A percentile compares a stretch with the other conserved stretches of the same genome.
These are phyloP conservation scores for Blastobotrys proliferans DNA, from an alignment of 1,139 yeast species.

Conservation along the genomic window DNA sequence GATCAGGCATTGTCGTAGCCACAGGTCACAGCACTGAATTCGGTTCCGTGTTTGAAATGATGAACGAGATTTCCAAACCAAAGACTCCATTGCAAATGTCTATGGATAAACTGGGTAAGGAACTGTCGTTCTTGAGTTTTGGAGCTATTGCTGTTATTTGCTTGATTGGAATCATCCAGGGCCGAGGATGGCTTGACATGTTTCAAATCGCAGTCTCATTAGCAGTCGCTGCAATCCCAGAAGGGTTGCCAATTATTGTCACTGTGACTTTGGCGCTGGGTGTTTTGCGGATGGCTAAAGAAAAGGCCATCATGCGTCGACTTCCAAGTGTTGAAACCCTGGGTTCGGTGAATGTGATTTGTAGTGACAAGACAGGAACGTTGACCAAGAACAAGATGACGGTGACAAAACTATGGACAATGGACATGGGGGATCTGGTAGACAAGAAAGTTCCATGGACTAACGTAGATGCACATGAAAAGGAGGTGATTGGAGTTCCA, in stretches of 20 bases:
- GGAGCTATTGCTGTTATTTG: slow-evolving; percentile 83
- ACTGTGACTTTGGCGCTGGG: slow-evolving; percentile 95
- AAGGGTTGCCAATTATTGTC: slow-evolving; percentile 93
- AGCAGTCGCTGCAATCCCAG: slow-evolving; percentile 98
- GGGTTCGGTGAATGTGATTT: slow-evolving; percentile 91
- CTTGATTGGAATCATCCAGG: slow-evolving; percentile 79
- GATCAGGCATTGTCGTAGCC: slow-evolving; percentile 87
- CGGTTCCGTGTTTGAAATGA: slow-evolving; percentile 85
- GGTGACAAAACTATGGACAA: slow-evolving; percentile 79
- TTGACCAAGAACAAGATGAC: slow-evolving; percentile 94
- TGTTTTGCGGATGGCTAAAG: slow-evolving; percentile 89
- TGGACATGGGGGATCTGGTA: slow-evolving; percentile 76
- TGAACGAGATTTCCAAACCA: slow-evolving; percentile 90
- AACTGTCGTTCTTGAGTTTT: slow-evolving; percentile 77
- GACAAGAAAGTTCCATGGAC: slow-evolving; percentile 30
- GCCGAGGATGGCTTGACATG: slow-evolving; percentile 94
- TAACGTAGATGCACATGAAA: slow-evolving; percentile 14
- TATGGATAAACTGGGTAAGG: slow-evolving; percentile 92
- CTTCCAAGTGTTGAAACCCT: slow-evolving; percentile 93
- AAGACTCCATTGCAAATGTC: slow-evolving; percentile 92
- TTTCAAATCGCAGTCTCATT: slow-evolving; percentile 93
- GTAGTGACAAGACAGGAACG: slow-evolving; percentile 95
- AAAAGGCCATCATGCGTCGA: slow-evolving; percentile 88
- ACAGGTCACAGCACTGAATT: slow-evolving; percentile 86
- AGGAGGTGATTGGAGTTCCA: slow-evolving; percentile 13